A percentile compares a stretch with the other conserved stretches of the same genome.
Conservation (phyloP, 345 rosid species). For the Draba incana region DNA sequence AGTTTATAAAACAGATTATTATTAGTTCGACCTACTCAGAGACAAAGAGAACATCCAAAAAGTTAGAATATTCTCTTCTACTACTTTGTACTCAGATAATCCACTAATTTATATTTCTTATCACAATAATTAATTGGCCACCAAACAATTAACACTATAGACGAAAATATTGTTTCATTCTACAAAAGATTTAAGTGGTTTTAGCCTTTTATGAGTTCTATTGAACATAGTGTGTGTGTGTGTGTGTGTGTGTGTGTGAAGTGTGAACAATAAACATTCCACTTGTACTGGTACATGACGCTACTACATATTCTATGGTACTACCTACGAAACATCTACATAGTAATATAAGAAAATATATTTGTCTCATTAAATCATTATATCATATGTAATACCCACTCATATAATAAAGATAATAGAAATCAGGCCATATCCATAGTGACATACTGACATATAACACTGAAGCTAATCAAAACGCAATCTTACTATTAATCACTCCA, state of each 20-base stretch:
- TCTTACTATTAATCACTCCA: conserved; percentile 24
- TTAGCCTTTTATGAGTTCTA: neutral
- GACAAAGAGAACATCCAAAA: conserved; percentile 40
- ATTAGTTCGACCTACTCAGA: conserved; percentile 32
- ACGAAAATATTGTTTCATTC: conserved; percentile 9
- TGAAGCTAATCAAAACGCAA: conserved; percentile 2
- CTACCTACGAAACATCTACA: conserved; percentile 21
- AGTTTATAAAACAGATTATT: neutral
- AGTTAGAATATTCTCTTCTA: conserved; percentile 41
- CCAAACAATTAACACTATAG: conserved; percentile 10
- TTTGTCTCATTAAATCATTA: neutral
- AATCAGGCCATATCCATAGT: neutral
- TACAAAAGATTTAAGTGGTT: neutral
- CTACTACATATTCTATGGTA: conserved; percentile 1
- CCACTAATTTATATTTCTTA: conserved; percentile 11
- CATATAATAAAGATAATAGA: neutral
- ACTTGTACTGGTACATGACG: conserved; percentile 30
- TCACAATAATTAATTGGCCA: conserved; percentile 10
- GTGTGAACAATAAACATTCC: conserved; percentile 25
- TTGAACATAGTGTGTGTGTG: neutral
- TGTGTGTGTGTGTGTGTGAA: neutral
- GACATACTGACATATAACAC: neutral
- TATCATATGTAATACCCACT: neutral
- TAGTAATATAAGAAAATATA: neutral
- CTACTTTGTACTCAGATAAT: conserved; percentile 36